phyloP scores from a whole-genome alignment of 805 yeast genomes.

The Ogataea pilisensis region DNA sequence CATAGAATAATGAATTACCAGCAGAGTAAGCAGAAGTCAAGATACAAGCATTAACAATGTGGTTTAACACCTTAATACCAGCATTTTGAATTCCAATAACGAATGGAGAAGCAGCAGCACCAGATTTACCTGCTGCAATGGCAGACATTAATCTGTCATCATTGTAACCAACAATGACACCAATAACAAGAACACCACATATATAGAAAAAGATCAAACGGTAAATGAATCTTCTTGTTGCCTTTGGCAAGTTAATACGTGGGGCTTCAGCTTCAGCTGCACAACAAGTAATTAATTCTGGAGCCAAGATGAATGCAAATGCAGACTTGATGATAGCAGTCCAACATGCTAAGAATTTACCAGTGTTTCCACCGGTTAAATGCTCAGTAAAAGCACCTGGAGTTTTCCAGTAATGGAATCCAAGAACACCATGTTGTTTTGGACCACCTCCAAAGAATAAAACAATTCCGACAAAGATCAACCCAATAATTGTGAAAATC shows the following conservation, averaged over 20 bases:
- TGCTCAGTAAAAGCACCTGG: slow-evolving; percentile 47
- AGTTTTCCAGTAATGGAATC: slow-evolving; percentile 39
- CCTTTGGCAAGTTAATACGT: slow-evolving; percentile 31
- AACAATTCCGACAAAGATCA: slow-evolving; percentile 51
- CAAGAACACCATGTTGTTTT: slow-evolving; percentile 36
- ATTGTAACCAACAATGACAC: slow-evolving; percentile 43
- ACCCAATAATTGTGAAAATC: slow-evolving; percentile 59
- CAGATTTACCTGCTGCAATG: slow-evolving; percentile 42
- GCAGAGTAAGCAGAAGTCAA: slow-evolving; percentile 50
- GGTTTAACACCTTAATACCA: slow-evolving; percentile 63
- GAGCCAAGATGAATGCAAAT: slow-evolving; percentile 50
- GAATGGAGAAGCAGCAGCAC: slow-evolving; percentile 83
- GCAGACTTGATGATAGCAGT: slow-evolving; percentile 61
- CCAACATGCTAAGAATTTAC: slow-evolving; percentile 62
- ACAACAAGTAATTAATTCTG: slow-evolving; percentile 30
- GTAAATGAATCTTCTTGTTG: slow-evolving; percentile 29
- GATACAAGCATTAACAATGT: slow-evolving; percentile 74
- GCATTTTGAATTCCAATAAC: slow-evolving; percentile 77
- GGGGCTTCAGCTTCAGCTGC: slow-evolving; percentile 33
- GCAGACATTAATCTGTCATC: slow-evolving; percentile 40
- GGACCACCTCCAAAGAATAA: slow-evolving; percentile 70
- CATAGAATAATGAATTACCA: slow-evolving; percentile 71
- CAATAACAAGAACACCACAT: slow-evolving; percentile 37
- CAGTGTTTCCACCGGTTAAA: slow-evolving; percentile 49
- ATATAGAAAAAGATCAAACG: slow-evolving; percentile 31